phyloP scores from a whole-genome alignment of 169 alveolate genomes.

The Plasmodium coatneyi region DNA sequence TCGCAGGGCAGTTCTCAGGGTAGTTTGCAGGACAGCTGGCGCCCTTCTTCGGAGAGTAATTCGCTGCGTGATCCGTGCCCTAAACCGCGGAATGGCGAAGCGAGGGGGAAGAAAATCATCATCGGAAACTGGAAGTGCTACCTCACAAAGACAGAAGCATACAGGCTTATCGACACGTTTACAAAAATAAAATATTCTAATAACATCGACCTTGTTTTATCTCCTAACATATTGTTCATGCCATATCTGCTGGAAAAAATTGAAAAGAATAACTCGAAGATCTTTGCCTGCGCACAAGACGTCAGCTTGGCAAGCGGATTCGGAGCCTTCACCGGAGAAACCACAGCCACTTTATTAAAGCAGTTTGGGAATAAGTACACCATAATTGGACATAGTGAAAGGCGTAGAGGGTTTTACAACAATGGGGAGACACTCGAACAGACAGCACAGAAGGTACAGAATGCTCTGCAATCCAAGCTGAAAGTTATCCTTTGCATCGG shows the following conservation, averaged over 20 bases:
- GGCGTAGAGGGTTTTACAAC: constrained; percentile 33
- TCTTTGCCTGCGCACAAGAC: constrained; percentile 63
- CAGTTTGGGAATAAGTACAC: constrained; percentile 42
- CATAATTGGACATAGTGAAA: constrained; percentile 73
- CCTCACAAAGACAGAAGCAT: constrained; percentile 56
- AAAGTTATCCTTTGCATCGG: constrained; percentile 68
- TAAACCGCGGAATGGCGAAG: background rate
- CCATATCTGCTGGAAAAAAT: constrained; percentile 58
- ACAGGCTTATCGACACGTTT: constrained; percentile 26
- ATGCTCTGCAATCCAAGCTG: constrained; percentile 40
- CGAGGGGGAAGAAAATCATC: constrained; percentile 34
- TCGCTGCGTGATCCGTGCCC: background rate
- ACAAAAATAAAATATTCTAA: constrained; percentile 55
- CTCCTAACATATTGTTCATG: constrained; percentile 55
- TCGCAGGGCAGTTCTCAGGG: background rate
- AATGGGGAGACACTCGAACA: constrained; percentile 45
- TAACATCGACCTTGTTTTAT: constrained; percentile 30
- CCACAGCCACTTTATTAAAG: constrained; percentile 81
- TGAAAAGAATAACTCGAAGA: constrained; percentile 48
- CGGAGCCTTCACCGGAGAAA: constrained; percentile 86
- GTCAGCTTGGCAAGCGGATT: constrained; percentile 70
- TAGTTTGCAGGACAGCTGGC: background rate
- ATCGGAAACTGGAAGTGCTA: constrained; percentile 74
- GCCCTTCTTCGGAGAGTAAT: background rate
- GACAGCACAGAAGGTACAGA: constrained; percentile 28